Base-by-base conservation (phyloP, 208 protist genomes). In the Porcisia hertigi region DNA sequence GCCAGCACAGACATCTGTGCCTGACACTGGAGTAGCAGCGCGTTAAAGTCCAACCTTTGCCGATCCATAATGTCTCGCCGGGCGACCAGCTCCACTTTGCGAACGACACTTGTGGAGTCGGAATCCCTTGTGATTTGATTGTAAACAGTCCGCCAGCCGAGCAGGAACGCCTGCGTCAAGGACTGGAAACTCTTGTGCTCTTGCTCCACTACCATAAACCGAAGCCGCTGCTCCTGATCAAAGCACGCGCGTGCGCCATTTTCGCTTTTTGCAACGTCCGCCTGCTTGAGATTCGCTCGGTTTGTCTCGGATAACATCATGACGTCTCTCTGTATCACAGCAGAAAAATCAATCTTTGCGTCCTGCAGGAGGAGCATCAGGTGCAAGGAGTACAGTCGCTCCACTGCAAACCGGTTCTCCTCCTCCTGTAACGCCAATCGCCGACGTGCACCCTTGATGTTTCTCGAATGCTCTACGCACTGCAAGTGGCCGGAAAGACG, bases 131-230 rank as follows among this genome's bases (percentile, higher is more conserved):
- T 80, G 41, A 87, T 83, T 25, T 53, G 65, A 55, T 88, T 84
- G 77, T 88, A 87, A n/a, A 90, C 83, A 1, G 66, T 60, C 12
- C 91, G 80, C 88, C 91, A 95, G 39, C 78, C 81, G 30, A 88
- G 57, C 36, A 91, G 71, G 71, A 90, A 92, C 25, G 39, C 49
- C 23, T 85, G 81, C 25, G 69, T 57, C 41, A 93, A 25, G 39
- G 71, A 34, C n/a, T 86, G 77, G 25, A 77, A 73, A 34, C 81
- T 64, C 25, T 73, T 71, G 64, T 86, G 81, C 76, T 95, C 87
- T 36, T 81, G 73, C 58, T 80, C 77, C 73, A 86, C 83, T 30
- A 95, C 75, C 58, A 90, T 82, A 9, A 54, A 30, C 23, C 91
- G 86, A 54, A 92, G 41, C 36, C 81, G 77, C 45, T n/a, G 41